These are phyloP conservation scores for Cercospora citrullina DNA, from an alignment of 2,329 filamentous ascomycete genomes.

Conservation along the genomic window DNA sequence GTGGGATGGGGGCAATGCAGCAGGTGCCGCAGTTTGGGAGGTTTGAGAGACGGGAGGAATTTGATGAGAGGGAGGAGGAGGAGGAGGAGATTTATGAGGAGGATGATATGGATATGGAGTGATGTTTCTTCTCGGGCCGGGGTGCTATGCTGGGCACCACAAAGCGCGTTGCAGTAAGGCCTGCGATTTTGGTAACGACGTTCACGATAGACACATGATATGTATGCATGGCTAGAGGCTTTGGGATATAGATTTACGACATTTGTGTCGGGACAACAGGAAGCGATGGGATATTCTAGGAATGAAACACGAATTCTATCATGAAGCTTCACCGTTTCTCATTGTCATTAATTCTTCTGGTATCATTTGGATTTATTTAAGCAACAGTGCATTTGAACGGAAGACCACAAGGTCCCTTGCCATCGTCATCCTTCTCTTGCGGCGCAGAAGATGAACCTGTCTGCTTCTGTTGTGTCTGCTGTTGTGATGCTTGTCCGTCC, in stretches of 20 bases:
- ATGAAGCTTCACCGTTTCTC: background rate
- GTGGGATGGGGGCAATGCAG: background rate
- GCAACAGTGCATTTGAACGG: constrained; percentile 72
- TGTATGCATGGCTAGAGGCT: background rate
- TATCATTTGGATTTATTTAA: constrained; percentile 39
- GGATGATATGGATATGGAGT: background rate
- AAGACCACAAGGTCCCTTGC: constrained; percentile 73
- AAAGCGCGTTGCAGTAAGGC: background rate
- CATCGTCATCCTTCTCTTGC: constrained; percentile 45
- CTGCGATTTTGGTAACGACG: background rate
- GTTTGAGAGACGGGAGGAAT: background rate
- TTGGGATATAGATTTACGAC: background rate
- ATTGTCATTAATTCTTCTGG: background rate
- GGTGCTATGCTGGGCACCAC: background rate
- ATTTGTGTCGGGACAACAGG: background rate
- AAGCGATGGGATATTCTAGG: background rate
- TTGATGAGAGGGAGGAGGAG: background rate
- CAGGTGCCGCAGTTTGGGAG: background rate
- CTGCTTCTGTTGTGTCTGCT: constrained; percentile 32
- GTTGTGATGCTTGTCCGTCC: constrained; percentile 32
- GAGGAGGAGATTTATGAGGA: background rate
- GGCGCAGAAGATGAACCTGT: constrained; percentile 30
- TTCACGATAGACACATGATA: background rate
- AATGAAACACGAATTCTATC: background rate
- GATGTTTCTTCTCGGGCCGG: no score